These are phyloP conservation scores for Ogataea polymorpha DNA, from an alignment of 805 yeast genomes.

Conservation along the genomic window DNA sequence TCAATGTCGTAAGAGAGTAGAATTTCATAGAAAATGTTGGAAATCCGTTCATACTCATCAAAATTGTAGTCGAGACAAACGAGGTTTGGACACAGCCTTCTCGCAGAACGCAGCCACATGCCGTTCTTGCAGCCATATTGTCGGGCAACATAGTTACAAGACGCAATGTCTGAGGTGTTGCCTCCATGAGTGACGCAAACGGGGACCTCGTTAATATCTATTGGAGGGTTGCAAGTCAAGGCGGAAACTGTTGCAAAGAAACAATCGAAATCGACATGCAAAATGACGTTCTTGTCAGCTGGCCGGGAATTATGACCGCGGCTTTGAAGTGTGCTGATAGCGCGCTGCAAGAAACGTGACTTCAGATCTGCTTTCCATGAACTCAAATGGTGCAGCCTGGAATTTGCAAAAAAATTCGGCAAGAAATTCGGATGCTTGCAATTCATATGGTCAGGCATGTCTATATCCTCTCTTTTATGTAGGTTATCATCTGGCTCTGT, in stretches of 20 bases:
- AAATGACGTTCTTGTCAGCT: conserved; percentile 34
- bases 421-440: conserved; percentile 80
- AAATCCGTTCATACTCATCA: conserved; percentile 61
- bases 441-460: conserved; percentile 36
- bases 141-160: conserved; percentile 89
- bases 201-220: conserved; percentile 48
- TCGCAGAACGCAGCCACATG: conserved; percentile 80
- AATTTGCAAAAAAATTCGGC: conserved; percentile 66
- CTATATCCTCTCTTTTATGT: conserved; percentile 5
- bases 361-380: conserved; percentile 79
- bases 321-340: conserved; percentile 31
- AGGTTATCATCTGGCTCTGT: conserved; percentile 12
- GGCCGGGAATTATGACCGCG: conserved; percentile 4
- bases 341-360: conserved; percentile 51
- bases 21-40: conserved; percentile 61
- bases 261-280: conserved; percentile 92
- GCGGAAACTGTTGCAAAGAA: conserved; percentile 89
- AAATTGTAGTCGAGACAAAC: conserved; percentile 70
- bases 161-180: conserved; percentile 73
- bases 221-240: conserved; percentile 44
- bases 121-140: conserved; percentile 78
- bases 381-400: conserved; percentile 85
- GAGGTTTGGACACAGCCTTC: conserved; percentile 56
- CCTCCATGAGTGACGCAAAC: conserved; percentile 66
- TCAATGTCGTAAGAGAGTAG: conserved; percentile 43